These are phyloP conservation scores for Colletotrichum tofieldiae DNA, from an alignment of 2,329 filamentous ascomycete genomes.

Conservation along the genomic window DNA sequence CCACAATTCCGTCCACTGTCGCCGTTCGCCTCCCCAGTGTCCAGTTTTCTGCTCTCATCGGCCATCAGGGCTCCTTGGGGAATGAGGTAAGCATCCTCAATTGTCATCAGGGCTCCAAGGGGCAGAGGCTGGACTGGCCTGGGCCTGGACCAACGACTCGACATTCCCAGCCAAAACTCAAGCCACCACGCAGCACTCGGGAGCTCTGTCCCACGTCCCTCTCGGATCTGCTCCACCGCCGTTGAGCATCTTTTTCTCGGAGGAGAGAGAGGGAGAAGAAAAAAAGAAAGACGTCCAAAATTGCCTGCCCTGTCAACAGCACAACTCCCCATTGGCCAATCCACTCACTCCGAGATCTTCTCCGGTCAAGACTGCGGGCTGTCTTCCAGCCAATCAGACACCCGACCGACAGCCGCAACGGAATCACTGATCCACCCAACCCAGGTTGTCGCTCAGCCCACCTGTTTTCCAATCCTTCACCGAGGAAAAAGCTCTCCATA, in stretches of 20 bases:
- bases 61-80: not conserved
- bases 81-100: not conserved
- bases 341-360: slow-evolving; percentile 11
- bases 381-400: slow-evolving; percentile 17
- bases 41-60: not conserved
- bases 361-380: slow-evolving; percentile 11
- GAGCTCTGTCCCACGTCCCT: not conserved
- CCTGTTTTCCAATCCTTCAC: slow-evolving; percentile 7
- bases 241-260: not conserved
- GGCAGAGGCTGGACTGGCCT: not conserved
- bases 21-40: not conserved
- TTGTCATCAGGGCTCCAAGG: not conserved
- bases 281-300: not conserved
- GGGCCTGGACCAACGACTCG: not conserved
- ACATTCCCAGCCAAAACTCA: not conserved
- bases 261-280: too few species aligned
- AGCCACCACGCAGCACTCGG: not conserved
- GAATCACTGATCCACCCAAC: slow-evolving; percentile 1
- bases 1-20: not conserved
- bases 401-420: slow-evolving; percentile 32
- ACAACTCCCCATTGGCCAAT: not conserved
- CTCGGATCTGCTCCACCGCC: not conserved
- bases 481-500: not conserved
- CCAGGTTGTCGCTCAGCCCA: not conserved
- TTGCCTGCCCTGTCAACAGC: not conserved